A percentile compares a stretch with the other conserved stretches of the same genome.
Evolutionary conservation across 1,284 basidiomycete species (phyloP).

Genomic region (Exobasidium cylindrosporum): DNA sequence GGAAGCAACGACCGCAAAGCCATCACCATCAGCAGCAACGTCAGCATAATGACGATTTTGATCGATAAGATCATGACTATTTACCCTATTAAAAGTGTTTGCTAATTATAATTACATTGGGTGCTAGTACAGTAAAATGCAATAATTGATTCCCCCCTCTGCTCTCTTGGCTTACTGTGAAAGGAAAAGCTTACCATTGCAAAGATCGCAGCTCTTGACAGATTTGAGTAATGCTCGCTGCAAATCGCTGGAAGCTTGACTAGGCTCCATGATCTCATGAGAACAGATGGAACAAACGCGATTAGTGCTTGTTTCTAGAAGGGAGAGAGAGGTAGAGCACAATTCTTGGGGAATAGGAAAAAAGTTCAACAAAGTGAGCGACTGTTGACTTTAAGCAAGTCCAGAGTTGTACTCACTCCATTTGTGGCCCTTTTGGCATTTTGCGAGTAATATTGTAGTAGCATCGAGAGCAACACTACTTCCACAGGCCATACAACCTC

Average conservation of each 20-base stretch:
- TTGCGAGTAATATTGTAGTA: background rate
- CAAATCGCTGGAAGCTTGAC: background rate
- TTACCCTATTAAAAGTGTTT: background rate
- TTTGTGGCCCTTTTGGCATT: background rate
- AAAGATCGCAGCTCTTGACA: background rate
- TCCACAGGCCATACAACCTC: background rate
- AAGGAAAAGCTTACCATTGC: background rate
- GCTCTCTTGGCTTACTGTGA: background rate
- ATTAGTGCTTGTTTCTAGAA: background rate
- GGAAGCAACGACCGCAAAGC: background rate
- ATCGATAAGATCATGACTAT: no score
- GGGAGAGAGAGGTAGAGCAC: background rate
- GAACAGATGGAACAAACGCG: background rate
- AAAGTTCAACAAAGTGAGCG: background rate
- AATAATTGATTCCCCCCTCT: background rate
- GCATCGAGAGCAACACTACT: background rate
- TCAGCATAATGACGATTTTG: no score
- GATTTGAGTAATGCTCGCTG: background rate
- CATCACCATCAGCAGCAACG: no score
- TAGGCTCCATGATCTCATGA: background rate
- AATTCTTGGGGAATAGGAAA: background rate
- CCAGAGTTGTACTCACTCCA: background rate
- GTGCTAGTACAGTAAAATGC: background rate
- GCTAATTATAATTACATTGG: background rate
- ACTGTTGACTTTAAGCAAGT: background rate